phyloP scores from a whole-genome alignment of 148 eudicot genomes.

The Hydrangea macrophylla region DNA sequence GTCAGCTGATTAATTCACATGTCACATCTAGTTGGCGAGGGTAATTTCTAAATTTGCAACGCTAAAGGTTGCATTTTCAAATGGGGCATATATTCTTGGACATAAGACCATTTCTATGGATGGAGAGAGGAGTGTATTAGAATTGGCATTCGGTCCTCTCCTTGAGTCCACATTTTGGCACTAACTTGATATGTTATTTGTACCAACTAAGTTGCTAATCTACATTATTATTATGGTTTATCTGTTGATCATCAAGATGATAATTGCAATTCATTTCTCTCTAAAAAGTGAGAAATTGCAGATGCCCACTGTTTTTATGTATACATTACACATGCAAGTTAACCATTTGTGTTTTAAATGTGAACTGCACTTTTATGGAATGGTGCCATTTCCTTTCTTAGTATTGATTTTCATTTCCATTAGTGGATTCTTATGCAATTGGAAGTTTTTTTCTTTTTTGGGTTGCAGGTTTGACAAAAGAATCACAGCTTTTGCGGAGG shows the following conservation, averaged over 20 bases:
- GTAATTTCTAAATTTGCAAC: too few species aligned
- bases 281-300: not conserved
- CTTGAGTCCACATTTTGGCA: not conserved
- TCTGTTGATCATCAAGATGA: not conserved
- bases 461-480: constrained; percentile 50
- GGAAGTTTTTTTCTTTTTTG: constrained; percentile 6
- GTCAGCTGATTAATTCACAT: too few species aligned
- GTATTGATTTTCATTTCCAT: not conserved
- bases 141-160: not conserved
- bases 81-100: too few species aligned
- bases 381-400: not conserved
- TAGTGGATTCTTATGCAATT: not conserved
- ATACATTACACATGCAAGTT: not conserved
- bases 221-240: too few species aligned
- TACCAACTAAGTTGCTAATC: not conserved
- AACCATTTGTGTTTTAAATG: not conserved
- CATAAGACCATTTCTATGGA: too few species aligned
- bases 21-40: too few species aligned
- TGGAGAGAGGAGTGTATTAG: too few species aligned
- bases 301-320: not conserved
- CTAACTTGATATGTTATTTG: not conserved
- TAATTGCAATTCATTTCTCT: not conserved
- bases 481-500: constrained; percentile 45
- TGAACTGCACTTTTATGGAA: not conserved
- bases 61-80: too few species aligned